A percentile compares a stretch with the other conserved stretches of the same genome.
phyloP scores from a whole-genome alignment of 176 grass and related monocot genomes.

The Carex scoparia region DNA sequence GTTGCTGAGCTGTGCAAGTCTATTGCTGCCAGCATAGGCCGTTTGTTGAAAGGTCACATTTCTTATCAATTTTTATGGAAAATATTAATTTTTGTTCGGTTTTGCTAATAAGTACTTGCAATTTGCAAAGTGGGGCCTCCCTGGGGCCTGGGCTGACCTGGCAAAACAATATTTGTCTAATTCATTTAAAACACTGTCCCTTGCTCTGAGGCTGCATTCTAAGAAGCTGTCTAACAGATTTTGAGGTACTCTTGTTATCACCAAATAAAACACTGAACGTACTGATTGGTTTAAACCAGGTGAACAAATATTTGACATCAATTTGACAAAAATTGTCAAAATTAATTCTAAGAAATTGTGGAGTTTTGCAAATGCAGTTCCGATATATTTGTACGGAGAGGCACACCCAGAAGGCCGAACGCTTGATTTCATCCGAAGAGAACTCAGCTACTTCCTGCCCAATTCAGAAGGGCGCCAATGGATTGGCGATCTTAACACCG shows the following conservation, averaged over 20 bases:
- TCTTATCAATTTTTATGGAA: neutral
- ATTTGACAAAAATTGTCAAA: neutral
- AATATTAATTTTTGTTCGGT: neutral
- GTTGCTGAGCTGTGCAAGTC: conserved; percentile 43
- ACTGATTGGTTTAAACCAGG: neutral
- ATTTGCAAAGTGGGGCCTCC: neutral
- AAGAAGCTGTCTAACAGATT: neutral
- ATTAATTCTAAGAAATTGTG: neutral
- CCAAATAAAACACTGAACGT: neutral
- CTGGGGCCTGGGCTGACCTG: neutral
- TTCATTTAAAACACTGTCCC: too few relatives aligned
- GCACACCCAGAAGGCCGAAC: conserved; percentile 51
- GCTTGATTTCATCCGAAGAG: conserved; percentile 55
- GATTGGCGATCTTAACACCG: conserved; percentile 28
- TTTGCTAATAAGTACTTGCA: neutral
- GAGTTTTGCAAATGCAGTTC: conserved; percentile 29
- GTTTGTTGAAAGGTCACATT: conserved; percentile 42
- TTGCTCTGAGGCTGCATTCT: neutral
- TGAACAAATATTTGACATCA: neutral
- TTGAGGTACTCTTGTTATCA: neutral
- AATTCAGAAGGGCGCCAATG: conserved; percentile 43
- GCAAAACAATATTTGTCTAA: neutral
- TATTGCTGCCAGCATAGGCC: conserved; percentile 44
- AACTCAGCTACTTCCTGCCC: conserved; percentile 75
- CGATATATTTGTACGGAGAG: conserved; percentile 62